These are phyloP conservation scores for Phytophthora idaei DNA, from an alignment of 352 stramenopile species.

Conservation along the genomic window DNA sequence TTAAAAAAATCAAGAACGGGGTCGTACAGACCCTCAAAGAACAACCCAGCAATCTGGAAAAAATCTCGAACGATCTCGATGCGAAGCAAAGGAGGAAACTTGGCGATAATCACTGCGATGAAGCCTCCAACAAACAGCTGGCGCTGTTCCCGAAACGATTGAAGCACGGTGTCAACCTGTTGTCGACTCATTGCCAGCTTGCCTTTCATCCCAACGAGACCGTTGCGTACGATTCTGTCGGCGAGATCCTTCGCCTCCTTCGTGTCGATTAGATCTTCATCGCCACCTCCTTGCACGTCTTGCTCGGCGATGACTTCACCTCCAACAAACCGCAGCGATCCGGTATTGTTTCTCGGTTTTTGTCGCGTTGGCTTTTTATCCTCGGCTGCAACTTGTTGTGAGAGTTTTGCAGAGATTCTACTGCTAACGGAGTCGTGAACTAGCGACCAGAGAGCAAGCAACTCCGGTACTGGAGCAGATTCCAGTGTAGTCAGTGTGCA, in stretches of 20 bases:
- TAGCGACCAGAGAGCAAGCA: slow-evolving; percentile 22
- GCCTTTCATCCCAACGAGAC: not conserved
- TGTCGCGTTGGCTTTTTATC: not conserved
- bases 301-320: not conserved
- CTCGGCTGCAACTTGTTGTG: slow-evolving; percentile 5
- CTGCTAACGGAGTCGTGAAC: slow-evolving; percentile 14
- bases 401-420: slow-evolving; percentile 6
- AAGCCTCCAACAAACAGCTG: not conserved
- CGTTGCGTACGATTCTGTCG: not conserved
- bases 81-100: not conserved
- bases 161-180: not conserved
- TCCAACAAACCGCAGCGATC: not conserved
- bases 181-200: not conserved
- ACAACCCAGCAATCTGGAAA: slow-evolving; percentile 2
- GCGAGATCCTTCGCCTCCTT: not conserved
- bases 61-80: slow-evolving; percentile 1
- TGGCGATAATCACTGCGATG: slow-evolving; percentile 9
- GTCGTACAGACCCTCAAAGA: not conserved
- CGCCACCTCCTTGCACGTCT: not conserved
- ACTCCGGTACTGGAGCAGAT: slow-evolving; percentile 8
- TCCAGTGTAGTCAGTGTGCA: slow-evolving; percentile 11
- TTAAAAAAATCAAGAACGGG: not conserved
- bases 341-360: not conserved
- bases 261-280: not conserved
- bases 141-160: not conserved